Conservation (phyloP, 228 moss, liverwort and hornwort genomes). For the Sphagnum fallax region DNA sequence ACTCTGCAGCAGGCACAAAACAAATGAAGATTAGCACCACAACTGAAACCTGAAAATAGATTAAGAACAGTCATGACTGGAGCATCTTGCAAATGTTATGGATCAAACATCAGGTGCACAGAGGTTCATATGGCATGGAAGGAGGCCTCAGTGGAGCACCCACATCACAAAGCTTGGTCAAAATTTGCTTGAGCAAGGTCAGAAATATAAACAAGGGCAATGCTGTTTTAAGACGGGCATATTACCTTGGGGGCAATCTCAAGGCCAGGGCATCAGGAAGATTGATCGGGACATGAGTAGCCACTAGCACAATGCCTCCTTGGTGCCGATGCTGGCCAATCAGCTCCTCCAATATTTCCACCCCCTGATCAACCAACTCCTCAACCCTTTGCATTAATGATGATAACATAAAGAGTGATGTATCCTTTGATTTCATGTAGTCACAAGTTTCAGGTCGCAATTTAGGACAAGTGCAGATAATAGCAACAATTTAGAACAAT, state of each 20-base stretch:
- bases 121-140: not conserved
- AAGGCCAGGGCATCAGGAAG: slow-evolving; percentile 73
- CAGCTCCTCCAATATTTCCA: slow-evolving; percentile 71
- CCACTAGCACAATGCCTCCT: slow-evolving; percentile 89
- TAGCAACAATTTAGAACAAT: not conserved
- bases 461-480: too few relatives aligned
- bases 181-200: too few relatives aligned
- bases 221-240: not conserved
- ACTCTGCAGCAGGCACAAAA: slow-evolving; percentile 13
- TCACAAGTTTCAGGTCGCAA: too few relatives aligned
- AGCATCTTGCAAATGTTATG: not conserved
- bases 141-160: not conserved
- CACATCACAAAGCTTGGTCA: too few relatives aligned
- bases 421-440: too few relatives aligned
- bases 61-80: not conserved
- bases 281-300: slow-evolving; percentile 76
- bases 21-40: not conserved
- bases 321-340: slow-evolving; percentile 67
- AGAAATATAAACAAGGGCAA: not conserved
- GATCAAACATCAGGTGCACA: not conserved
- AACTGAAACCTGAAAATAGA: not conserved
- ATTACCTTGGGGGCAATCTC: slow-evolving; percentile 66
- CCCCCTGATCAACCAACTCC: slow-evolving; percentile 41
- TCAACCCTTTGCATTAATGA: not conserved
- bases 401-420: not conserved